These are phyloP conservation scores for Boletus albobrunnescens DNA, from an alignment of 1,284 basidiomycete genomes.

Conservation along the genomic window DNA sequence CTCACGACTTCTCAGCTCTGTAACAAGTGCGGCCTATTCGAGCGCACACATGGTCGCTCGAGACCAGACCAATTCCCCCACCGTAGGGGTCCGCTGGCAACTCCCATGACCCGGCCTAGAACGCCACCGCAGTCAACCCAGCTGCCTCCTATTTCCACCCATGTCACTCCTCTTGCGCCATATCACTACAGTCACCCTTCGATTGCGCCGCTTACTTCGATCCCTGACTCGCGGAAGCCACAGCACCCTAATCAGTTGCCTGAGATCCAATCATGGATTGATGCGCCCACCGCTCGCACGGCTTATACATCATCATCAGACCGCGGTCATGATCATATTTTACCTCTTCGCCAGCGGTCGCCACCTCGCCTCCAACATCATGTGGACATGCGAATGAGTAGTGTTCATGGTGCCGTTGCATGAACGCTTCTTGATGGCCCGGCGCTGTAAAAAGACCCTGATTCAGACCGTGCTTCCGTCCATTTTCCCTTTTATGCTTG, in stretches of 20 bases:
- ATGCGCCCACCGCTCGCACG: constrained; percentile 31
- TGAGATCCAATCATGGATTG: constrained; percentile 36
- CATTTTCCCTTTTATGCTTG: constrained; percentile 1
- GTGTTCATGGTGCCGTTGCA: constrained; percentile 32
- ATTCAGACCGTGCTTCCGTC: constrained; percentile 1
- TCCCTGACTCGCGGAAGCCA: constrained; percentile 33
- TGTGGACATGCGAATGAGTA: constrained; percentile 30
- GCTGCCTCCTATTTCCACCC: constrained; percentile 36
- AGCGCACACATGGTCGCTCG: constrained; percentile 75
- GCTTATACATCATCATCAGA: constrained; percentile 31
- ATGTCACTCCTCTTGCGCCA: constrained; percentile 37
- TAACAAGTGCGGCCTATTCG: constrained; percentile 82
- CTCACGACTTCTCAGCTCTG: constrained; percentile 54
- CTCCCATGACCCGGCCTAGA: constrained; percentile 33
- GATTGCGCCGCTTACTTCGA: constrained; percentile 42
- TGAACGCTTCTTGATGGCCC: constrained; percentile 18
- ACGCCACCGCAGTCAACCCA: constrained; percentile 40
- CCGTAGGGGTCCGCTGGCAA: constrained; percentile 65
- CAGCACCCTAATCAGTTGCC: constrained; percentile 34
- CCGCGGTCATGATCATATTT: constrained; percentile 28
- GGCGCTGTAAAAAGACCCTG: constrained; percentile 14
- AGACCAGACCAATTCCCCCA: constrained; percentile 78
- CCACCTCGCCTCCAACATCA: constrained; percentile 34
- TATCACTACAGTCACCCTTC: constrained; percentile 49
- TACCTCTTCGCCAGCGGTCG: constrained; percentile 33